Evolutionary conservation across 495 filamentous ascomycete species (phyloP), one percentile per base, ranked within the genome.

Genomic region (Hypoxylon lienhwacheense): DNA sequence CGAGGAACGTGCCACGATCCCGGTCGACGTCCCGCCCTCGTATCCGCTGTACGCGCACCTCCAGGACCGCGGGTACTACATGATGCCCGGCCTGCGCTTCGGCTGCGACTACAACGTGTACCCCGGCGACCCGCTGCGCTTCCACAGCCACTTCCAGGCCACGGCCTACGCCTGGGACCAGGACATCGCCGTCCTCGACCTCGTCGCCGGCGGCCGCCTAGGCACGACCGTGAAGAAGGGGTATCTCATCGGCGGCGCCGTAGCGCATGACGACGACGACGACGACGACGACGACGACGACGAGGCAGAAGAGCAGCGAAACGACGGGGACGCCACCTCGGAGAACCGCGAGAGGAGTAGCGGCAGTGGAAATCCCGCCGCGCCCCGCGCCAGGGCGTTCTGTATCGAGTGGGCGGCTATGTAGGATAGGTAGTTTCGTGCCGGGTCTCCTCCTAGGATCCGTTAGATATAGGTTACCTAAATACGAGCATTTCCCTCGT

Each of bases 211-310:
- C 1, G 95, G 95, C 4, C 74, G 93, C 56, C 65, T 98, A 55
- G 93, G 89, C 1, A 97, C 95, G 10, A 87, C 88, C 32, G 95
- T 98, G 24, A 98, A 98, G 74, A 98, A 98, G 71, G 87, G 87
- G 2, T 97, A 87, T 69, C 72, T 98, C 44, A 76, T 98, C 59
- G 93, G 93, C 6, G 92, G 91, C 0, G 61, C 65, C 12, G 45
- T 63, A 1, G 33, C 2, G 47, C 43, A 39, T 3, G 32, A 6
- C 51, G 19, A 24, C 7, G 22, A 15, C n/a, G n/a, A n/a, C n/a
- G n/a, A n/a, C n/a, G n/a, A n/a, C n/a, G n/a, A n/a, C n/a, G n/a
- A n/a, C n/a, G n/a, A n/a, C n/a, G n/a, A n/a, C n/a, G 37, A 52
- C 36, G 64, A 69, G 10, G 64, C 67, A 15, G 66, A 49, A 37